These are phyloP conservation scores for Ascosphaera acerosa DNA, from an alignment of 2,329 filamentous ascomycete species.

Conservation along the genomic window DNA sequence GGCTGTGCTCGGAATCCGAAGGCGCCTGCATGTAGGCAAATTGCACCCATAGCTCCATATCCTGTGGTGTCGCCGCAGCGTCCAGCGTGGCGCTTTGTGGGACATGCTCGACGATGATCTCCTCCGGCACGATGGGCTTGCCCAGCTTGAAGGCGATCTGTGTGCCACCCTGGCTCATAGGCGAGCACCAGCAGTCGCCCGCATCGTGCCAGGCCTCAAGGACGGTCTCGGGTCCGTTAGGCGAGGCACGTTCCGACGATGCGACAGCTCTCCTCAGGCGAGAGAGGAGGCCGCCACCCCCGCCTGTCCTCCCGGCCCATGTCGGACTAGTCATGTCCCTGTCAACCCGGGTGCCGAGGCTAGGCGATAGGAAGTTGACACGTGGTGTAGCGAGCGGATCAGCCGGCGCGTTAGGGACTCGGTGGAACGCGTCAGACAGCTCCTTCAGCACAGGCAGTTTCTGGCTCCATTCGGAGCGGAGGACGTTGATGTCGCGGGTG, in stretches of 20 bases:
- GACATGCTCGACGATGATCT: conserved; percentile 50
- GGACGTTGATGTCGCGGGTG: conserved; percentile 4
- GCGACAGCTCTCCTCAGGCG: conserved; percentile 5
- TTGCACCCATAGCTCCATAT: conserved; percentile 44
- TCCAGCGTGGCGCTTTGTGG: conserved; percentile 34
- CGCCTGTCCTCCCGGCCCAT: too few relatives aligned
- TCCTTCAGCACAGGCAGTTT: conserved; percentile 4
- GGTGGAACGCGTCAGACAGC: conserved; percentile 1
- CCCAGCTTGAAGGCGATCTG: conserved; percentile 18
- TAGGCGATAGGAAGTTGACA: conserved; percentile 48
- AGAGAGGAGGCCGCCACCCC: conserved; percentile 6
- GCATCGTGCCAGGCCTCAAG: conserved; percentile 48
- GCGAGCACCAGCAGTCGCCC: conserved; percentile 71
- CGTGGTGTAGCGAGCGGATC: conserved; percentile 11
- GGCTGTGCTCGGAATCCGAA: conserved; percentile 5
- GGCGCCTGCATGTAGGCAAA: conserved; percentile 21
- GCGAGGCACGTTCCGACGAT: conserved; percentile 11
- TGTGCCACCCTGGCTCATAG: conserved; percentile 18
- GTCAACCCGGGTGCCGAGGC: conserved; percentile 41
- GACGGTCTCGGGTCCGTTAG: conserved; percentile 22
- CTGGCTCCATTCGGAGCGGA: conserved; percentile 5
- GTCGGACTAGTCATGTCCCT: conserved; percentile 32
- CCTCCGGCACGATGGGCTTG: conserved; percentile 34
- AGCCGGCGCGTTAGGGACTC: conserved; percentile 2
- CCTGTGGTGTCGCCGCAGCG: conserved; percentile 33